Evolutionary conservation across 805 yeast genomes (phyloP).

Genomic region (Zygotorulaspora sp.): DNA sequence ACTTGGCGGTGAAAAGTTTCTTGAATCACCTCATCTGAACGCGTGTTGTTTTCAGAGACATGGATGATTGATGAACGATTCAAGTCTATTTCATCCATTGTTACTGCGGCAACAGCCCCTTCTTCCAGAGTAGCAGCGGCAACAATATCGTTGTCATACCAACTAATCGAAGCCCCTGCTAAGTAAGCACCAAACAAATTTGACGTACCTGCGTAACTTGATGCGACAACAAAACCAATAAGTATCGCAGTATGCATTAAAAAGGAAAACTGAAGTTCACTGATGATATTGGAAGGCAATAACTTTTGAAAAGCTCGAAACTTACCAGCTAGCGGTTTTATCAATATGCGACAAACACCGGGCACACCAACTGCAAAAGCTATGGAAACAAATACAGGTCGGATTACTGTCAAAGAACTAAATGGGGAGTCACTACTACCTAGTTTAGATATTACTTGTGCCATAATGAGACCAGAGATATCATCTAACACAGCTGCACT

Average conservation of each 20-base stretch:
- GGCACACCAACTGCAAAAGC: constrained; percentile 2
- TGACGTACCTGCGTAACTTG: constrained; percentile 1
- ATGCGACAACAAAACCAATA: background rate
- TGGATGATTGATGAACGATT: no score
- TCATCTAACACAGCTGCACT: constrained; percentile 2
- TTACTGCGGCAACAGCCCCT: no score
- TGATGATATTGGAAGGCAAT: background rate
- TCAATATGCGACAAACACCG: background rate
- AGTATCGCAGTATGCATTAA: constrained; percentile 1
- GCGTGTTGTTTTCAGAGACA: no score
- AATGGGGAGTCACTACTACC: background rate
- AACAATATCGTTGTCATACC: background rate
- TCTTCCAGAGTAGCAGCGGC: no score
- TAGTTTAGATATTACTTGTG: background rate
- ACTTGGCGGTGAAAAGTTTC: background rate
- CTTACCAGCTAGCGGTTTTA: background rate
- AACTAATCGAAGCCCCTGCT: constrained; percentile 1
- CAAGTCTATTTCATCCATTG: no score
- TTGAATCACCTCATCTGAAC: background rate
- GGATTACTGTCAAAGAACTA: background rate
- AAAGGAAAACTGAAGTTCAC: background rate
- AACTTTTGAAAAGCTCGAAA: background rate
- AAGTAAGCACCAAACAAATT: constrained; percentile 1
- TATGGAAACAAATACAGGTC: constrained; percentile 1
- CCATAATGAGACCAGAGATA: constrained; percentile 1